Conservation (phyloP, 176 grass and related monocot species). For the Microstegium vimineum region DNA sequence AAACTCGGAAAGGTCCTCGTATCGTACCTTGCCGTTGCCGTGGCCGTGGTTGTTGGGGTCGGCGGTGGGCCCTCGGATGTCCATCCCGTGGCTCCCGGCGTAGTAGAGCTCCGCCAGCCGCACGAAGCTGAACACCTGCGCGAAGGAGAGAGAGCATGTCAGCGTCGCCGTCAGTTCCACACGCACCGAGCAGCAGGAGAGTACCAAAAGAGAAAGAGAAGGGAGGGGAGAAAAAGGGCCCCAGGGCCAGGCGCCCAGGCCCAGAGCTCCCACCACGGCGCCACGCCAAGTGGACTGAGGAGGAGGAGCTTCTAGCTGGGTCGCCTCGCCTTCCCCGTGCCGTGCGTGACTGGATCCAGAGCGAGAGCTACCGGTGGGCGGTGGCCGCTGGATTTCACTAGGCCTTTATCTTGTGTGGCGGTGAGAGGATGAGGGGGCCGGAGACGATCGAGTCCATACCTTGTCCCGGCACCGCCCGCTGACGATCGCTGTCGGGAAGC, state of each 20-base stretch:
- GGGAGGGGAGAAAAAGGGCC: neutral
- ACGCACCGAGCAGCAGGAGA: neutral
- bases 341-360: neutral
- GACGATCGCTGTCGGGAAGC: slow-evolving; percentile 77
- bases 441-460: slow-evolving; percentile 12
- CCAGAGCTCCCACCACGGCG: neutral
- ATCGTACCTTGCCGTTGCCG: slow-evolving; percentile 1
- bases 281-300: neutral
- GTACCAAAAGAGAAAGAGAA: neutral
- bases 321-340: neutral
- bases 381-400: neutral
- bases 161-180: neutral
- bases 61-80: slow-evolving; percentile 65
- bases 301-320: slow-evolving; percentile 33
- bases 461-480: slow-evolving; percentile 70
- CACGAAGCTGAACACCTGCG: slow-evolving; percentile 68
- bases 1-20: no score
- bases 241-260: neutral
- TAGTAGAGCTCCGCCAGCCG: slow-evolving; percentile 67
- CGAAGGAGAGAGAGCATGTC: neutral
- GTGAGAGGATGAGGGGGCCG: neutral
- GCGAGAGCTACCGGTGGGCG: neutral
- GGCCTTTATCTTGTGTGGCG: neutral
- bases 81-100: slow-evolving; percentile 91
- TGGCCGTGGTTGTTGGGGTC: neutral